These are phyloP conservation scores for Sistotremastrum suecicum DNA, from an alignment of 768 basidiomycete species.

Conservation along the genomic window DNA sequence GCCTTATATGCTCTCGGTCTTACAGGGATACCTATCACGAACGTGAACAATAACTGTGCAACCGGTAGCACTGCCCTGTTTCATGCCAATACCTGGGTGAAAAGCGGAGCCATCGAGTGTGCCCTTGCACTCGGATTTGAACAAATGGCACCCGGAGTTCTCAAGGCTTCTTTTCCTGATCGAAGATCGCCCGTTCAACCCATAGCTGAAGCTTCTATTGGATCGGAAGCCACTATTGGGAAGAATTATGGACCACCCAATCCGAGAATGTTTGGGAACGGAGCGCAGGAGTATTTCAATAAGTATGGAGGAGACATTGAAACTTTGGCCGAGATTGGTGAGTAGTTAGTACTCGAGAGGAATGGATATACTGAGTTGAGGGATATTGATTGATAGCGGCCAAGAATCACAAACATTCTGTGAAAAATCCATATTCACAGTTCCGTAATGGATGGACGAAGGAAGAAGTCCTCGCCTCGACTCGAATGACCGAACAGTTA, in stretches of 20 bases:
- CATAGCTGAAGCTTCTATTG: conserved; percentile 27
- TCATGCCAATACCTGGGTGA: conserved; percentile 58
- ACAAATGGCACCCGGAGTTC: conserved; percentile 64
- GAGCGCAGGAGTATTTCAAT: conserved; percentile 59
- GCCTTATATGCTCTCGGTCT: conserved; percentile 74
- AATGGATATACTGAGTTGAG: background rate
- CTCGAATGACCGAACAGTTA: conserved; percentile 56
- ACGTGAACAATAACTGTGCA: conserved; percentile 82
- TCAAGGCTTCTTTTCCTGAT: conserved; percentile 51
- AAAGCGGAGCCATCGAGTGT: conserved; percentile 56
- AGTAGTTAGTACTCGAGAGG: conserved; percentile 6
- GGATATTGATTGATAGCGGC: conserved; percentile 31
- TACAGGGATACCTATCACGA: conserved; percentile 72
- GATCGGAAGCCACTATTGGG: conserved; percentile 37
- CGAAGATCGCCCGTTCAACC: conserved; percentile 32
- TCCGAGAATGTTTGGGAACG: conserved; percentile 65
- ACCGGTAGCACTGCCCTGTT: conserved; percentile 70
- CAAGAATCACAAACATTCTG: conserved; percentile 73
- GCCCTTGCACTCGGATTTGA: conserved; percentile 78
- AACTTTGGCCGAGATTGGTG: conserved; percentile 68
- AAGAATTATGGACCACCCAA: conserved; percentile 56
- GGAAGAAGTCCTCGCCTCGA: conserved; percentile 51
- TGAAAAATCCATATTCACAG: conserved; percentile 78
- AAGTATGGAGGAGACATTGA: conserved; percentile 56
- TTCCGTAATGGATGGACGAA: conserved; percentile 68